Base-by-base conservation (phyloP, 257 asterid genomes). In the Parsonsia alboflavescens region DNA sequence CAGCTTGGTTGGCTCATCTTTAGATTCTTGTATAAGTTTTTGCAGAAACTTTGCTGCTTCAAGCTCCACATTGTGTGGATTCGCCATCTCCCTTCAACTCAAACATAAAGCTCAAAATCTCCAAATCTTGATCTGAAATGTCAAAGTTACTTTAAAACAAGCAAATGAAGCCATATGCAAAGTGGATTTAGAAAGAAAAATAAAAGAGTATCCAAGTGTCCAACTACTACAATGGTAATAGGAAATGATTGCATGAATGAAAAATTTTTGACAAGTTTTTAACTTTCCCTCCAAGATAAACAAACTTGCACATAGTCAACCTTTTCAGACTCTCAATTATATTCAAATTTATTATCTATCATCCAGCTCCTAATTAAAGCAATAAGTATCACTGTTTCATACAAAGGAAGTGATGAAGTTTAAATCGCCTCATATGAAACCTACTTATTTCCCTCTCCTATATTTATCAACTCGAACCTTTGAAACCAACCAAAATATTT, bases 41-140 rank as follows among this genome's bases (percentile, higher is more conserved):
- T 95, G 99, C 80, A 95, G 84, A 84, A 95, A 92, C 84, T 95
- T 95, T 67, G 99, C 99, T 62, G 99, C 99, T 83, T 95, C 99
- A 86, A 92, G 79, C 92, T 95, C 99, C 59, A 95, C 97, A 85
- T 90, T 89, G 79, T 86, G 92, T 16, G 97, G 87, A 88, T 78
- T 86, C 24, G 88, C 90, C 98, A 94, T 94, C 73, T 73, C 41
- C 15, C 83, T 88, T 80, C 72, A 78, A 66, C 80, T 57, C 73
- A 72, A 52, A 58, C 63, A 42, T 9, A 73, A n/a, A 69, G 17
- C 28, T 58, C 58, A 39, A 50, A 52, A 71, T 22, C 30, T 8
- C 17, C 61, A 45, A 17, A 53, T 33, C 61, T 10, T 4, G 22
- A 44, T 5, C 41, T 21, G 17, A 56, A 28, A 36, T 21, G 44